Evolutionary conservation across 768 basidiomycete genomes (phyloP).

Genomic region (Lentinus tigrinus): DNA sequence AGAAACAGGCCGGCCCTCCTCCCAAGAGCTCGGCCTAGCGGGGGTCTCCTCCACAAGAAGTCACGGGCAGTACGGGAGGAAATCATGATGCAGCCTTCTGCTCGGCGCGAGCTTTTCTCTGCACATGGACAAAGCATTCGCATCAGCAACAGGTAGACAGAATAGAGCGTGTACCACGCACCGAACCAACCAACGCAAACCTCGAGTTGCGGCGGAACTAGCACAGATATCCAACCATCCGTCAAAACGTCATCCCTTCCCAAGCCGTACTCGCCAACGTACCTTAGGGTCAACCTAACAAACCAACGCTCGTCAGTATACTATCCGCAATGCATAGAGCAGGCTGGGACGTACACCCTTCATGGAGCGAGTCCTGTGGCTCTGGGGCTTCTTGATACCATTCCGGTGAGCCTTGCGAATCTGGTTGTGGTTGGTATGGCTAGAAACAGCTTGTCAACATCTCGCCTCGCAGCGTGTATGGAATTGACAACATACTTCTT

Average conservation of each 20-base stretch:
- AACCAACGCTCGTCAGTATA: not conserved
- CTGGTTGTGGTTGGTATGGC: slow-evolving; percentile 96
- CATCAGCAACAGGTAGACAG: not conserved
- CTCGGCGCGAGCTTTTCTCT: slow-evolving; percentile 70
- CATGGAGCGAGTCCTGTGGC: slow-evolving; percentile 72
- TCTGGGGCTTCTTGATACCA: slow-evolving; percentile 86
- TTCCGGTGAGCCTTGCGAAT: slow-evolving; percentile 96
- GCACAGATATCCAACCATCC: not conserved
- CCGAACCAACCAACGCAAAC: slow-evolving; percentile 72
- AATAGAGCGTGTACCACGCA: slow-evolving; percentile 36
- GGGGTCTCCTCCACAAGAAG: not conserved
- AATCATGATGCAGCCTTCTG: slow-evolving; percentile 49
- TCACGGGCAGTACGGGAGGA: not conserved
- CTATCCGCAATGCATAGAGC: not conserved
- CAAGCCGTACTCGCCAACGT: slow-evolving; percentile 9
- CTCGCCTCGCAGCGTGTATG: not conserved
- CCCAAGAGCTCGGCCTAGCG: not conserved
- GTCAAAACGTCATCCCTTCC: slow-evolving; percentile 5
- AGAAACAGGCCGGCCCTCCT: slow-evolving; percentile 9
- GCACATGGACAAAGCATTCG: not conserved
- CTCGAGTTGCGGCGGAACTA: slow-evolving; percentile 87
- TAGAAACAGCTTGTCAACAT: slow-evolving; percentile 27
- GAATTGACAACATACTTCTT: slow-evolving; percentile 70
- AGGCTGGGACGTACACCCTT: slow-evolving; percentile 81
- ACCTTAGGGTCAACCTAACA: slow-evolving; percentile 81